These are phyloP conservation scores for Cordyceps fumosorosea DNA, from an alignment of 2,329 filamentous ascomycete species.

Conservation along the genomic window DNA sequence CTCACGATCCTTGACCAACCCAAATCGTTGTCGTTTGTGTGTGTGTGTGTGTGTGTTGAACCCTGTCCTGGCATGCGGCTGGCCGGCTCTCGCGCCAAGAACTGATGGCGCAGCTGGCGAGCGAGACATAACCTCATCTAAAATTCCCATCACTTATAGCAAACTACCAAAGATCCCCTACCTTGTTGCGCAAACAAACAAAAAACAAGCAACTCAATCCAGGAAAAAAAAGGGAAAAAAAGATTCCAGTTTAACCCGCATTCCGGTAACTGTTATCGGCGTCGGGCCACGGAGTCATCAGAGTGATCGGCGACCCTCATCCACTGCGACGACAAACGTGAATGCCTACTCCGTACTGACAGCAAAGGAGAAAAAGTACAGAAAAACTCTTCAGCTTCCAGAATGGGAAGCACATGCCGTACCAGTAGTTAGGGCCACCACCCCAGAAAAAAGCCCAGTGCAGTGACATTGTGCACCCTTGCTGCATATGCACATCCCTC, in stretches of 20 bases:
- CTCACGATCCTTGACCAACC: neutral
- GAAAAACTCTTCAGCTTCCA: neutral
- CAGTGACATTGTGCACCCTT: neutral
- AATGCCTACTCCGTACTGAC: neutral
- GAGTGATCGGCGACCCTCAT: constrained; percentile 4
- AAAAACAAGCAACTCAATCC: too few relatives aligned
- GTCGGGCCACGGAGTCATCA: constrained; percentile 3
- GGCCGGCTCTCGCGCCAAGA: too few relatives aligned
- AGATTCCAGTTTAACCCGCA: neutral
- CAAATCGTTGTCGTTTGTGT: too few relatives aligned
- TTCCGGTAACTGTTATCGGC: neutral
- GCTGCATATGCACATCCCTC: neutral
- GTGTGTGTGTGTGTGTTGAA: too few relatives aligned
- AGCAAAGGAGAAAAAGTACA: neutral
- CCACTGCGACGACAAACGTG: neutral
- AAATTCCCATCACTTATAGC: too few relatives aligned
- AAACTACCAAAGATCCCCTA: too few relatives aligned
- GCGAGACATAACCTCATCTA: too few relatives aligned
- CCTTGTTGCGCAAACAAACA: too few relatives aligned
- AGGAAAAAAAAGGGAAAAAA: neutral
- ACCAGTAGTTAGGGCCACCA: neutral
- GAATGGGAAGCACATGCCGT: neutral
- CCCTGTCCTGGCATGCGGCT: too few relatives aligned
- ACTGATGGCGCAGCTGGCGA: too few relatives aligned
- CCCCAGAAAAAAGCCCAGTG: neutral